Base-by-base conservation (phyloP, 1,284 basidiomycete species). In the Takashimella tepidaria region DNA sequence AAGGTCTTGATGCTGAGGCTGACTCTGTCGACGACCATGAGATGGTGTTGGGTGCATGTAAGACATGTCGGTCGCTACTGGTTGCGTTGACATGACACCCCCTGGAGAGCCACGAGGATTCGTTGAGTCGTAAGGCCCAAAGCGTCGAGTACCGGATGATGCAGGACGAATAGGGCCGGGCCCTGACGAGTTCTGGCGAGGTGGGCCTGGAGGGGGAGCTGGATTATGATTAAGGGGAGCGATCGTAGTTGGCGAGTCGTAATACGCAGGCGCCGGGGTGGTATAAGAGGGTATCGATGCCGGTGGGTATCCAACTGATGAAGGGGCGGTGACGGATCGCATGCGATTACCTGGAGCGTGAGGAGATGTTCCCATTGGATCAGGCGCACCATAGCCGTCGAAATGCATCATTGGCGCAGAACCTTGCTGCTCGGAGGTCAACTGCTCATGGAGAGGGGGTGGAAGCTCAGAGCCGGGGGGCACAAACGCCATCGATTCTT, bases 51-150 rank as follows among this genome's bases (percentile, higher is more conserved):
- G n/a, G 58, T 31, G 31, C 10, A 37, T 37, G 16, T 37, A 16
- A 53, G 59, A 12, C 53, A 60, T 23, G 44, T 49, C 12, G 55
- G 59, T 5, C 55, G 53, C 2, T 25, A 47, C 26, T 60, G 59
- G 5, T 53, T 53, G 21, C 53, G 45, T 16, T 57, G 55, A 6
- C 45, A 45, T 1, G 45, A 16, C 4, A n/a, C 16, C 19, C 31
- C 40, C 37, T 25, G 10, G 21, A 12, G 24, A 24, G 11, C 10
- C 23, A 23, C 37, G 49, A 19, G 45, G 49, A 26, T 21, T 41
- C 26, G 10, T 49, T 46, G 1, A 40, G 10, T 6, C 44, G 47
- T 60, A 60, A 2, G 59, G 59, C 16, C 57, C 59, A 26, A 55
- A 60, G 12, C 59, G 53, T 4, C 55, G 50, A n/a, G 56, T 49